These are phyloP conservation scores for Aplosporella prunicola DNA, from an alignment of 2,329 filamentous ascomycete species.

Conservation along the genomic window DNA sequence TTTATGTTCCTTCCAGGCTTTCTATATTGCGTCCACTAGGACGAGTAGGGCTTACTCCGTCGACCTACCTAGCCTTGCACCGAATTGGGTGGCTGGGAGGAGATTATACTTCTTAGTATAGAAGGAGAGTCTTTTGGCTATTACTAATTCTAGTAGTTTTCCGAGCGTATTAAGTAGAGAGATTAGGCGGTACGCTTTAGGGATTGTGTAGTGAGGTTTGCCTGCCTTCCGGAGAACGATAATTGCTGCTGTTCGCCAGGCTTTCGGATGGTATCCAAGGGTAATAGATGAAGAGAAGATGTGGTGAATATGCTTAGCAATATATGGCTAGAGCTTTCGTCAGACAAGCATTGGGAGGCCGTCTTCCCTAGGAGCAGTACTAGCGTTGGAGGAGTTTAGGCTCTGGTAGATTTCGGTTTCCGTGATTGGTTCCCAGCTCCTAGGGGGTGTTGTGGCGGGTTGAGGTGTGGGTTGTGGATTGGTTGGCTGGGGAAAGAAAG, in stretches of 20 bases:
- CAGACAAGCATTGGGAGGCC: slow-evolving; percentile 1
- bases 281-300: neutral
- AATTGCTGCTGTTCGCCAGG: slow-evolving; percentile 10
- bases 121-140: slow-evolving; percentile 15
- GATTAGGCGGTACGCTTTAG: slow-evolving; percentile 19
- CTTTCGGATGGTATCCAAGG: slow-evolving; percentile 2
- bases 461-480: neutral
- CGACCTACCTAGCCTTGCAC: slow-evolving; percentile 14
- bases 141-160: slow-evolving; percentile 15
- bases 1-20: slow-evolving; percentile 1
- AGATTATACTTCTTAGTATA: slow-evolving; percentile 15
- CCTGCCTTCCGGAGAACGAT: slow-evolving; percentile 16
- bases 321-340: neutral
- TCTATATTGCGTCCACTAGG: slow-evolving; percentile 8
- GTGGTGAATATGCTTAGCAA: neutral
- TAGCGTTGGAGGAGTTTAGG: neutral
- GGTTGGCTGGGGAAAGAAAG: neutral
- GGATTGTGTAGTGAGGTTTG: slow-evolving; percentile 17
- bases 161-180: slow-evolving; percentile 17
- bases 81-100: slow-evolving; percentile 17
- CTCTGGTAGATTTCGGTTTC: neutral
- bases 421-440: slow-evolving; percentile 1
- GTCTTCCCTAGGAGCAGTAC: neutral
- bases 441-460: neutral
- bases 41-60: slow-evolving; percentile 18